Evolutionary conservation across 495 filamentous ascomycete genomes (phyloP), one percentile per base, ranked within the genome.

Genomic region (Penicillium bialowiezense): DNA sequence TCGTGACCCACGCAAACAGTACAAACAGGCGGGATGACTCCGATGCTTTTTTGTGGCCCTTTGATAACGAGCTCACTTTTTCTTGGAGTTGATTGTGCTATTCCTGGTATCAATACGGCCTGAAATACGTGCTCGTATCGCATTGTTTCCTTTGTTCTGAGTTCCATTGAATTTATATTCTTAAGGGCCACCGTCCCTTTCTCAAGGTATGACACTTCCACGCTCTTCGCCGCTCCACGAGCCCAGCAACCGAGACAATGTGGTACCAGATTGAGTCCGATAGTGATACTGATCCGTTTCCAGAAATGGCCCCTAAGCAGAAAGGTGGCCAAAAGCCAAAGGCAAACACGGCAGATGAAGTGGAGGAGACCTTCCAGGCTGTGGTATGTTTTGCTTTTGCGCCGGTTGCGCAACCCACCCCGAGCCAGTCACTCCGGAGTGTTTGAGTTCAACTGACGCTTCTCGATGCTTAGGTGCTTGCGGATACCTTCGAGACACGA

Each of bases 401-500:
- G 34, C 23, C 15, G 12, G 10, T 23, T 45, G 23, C 32, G 41
- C 8, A 13, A 28, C 26, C 19, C 12, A 40, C 35, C 48, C 18
- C 14, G 37, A 46, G 51, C 48, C 61, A 24, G 43, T 56, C n/a
- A n/a, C n/a, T n/a, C n/a, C n/a, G n/a, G n/a, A n/a, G n/a, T n/a
- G n/a, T n/a, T n/a, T n/a, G n/a, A n/a, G n/a, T n/a, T n/a, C 44
- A 31, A 13, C 41, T 59, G 48, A 64, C 44, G 23, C 28, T n/a
- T 44, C 34, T 36, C 0, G 37, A 26, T 23, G 17, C 38, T 3
- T 72, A 84, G 84, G 74, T 95, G 18, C 82, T 97, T 55, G 86
- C 91, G 50, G 95, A 98, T 75, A 89, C 90, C 6, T 97, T 93
- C 64, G 90, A 97, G 69, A 91, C 89, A 7, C 74, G 88, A 63